These are phyloP conservation scores for Phytophthora foliorum DNA, from an alignment of 352 stramenopile genomes.

Conservation along the genomic window DNA sequence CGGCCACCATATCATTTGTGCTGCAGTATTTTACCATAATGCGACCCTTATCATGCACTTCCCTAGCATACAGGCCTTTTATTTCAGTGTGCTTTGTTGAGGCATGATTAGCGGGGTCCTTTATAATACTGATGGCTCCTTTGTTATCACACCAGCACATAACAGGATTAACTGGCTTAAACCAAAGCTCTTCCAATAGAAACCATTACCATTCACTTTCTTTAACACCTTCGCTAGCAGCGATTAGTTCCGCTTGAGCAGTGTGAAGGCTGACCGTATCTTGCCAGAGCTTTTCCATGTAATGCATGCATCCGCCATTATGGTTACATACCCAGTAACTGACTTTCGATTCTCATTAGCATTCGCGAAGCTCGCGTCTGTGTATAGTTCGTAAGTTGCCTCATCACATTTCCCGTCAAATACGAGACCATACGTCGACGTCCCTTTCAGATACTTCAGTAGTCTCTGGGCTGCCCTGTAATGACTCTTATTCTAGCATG, in stretches of 20 bases:
- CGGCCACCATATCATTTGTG: conserved; percentile 11
- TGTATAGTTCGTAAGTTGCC: conserved; percentile 15
- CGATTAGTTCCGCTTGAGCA: conserved; percentile 23
- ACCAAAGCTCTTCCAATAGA: conserved; percentile 17
- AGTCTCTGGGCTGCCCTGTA: no score
- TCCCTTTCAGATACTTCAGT: no score
- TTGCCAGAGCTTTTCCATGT: conserved; percentile 16
- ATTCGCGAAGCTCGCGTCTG: no score
- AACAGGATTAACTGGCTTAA: neutral
- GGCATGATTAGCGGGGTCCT: no score
- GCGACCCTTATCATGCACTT: neutral
- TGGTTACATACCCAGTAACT: conserved; percentile 14
- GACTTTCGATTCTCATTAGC: conserved; percentile 16
- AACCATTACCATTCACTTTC: conserved; percentile 9
- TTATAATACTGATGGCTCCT: no score
- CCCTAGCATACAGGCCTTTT: neutral
- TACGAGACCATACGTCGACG: neutral
- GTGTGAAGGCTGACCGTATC: conserved; percentile 17
- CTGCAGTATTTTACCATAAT: neutral
- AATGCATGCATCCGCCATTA: conserved; percentile 16
- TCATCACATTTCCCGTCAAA: conserved; percentile 15
- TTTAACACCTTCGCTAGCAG: conserved; percentile 20
- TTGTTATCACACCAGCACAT: no score
- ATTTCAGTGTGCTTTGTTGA: neutral
- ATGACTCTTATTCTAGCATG: no score